Percentiles rank a stretch among this genome's conserved stretches.
Evolutionary conservation across 495 filamentous ascomycete species (phyloP).

Genomic region (Podospora pseudoanserina): DNA sequence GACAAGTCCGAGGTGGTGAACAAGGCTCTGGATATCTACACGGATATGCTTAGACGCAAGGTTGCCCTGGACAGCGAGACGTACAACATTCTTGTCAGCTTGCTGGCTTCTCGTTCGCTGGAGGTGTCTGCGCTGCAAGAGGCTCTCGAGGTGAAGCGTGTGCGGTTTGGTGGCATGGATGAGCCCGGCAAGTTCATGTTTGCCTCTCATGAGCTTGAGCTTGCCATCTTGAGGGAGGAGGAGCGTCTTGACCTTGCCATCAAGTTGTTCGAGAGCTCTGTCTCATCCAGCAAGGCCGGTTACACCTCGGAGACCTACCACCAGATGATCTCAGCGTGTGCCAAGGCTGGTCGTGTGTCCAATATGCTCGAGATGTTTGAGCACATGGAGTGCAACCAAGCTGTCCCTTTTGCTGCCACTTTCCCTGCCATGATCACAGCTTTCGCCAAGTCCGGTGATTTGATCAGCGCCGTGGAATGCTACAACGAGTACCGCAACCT

Average conservation of each 20-base stretch:
- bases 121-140: constrained; percentile 67
- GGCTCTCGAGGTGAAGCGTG: constrained; percentile 66
- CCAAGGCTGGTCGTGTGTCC: constrained; percentile 67
- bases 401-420: constrained; percentile 70
- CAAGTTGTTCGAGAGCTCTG: constrained; percentile 75
- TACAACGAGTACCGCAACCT: constrained; percentile 90
- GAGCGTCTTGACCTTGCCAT: constrained; percentile 79
- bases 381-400: constrained; percentile 77
- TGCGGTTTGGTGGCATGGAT: constrained; percentile 79
- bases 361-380: constrained; percentile 87
- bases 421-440: constrained; percentile 91
- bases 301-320: constrained; percentile 68
- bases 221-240: constrained; percentile 77
- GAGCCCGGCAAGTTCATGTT: constrained; percentile 88
- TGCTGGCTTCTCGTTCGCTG: constrained; percentile 74
- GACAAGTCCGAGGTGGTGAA: constrained; percentile 75
- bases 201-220: constrained; percentile 77
- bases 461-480: constrained; percentile 86
- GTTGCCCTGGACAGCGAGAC: constrained; percentile 78
- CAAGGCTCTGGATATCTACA: constrained; percentile 91
- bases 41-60: constrained; percentile 87
- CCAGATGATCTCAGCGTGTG: constrained; percentile 78
- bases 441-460: constrained; percentile 74
- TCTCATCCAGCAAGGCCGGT: constrained; percentile 55
- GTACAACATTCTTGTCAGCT: constrained; percentile 77